Percentiles rank a stretch among this genome's conserved stretches.
Evolutionary conservation across 371 early-diverging fungal species (phyloP).

Genomic region (Mucor piriformis): DNA sequence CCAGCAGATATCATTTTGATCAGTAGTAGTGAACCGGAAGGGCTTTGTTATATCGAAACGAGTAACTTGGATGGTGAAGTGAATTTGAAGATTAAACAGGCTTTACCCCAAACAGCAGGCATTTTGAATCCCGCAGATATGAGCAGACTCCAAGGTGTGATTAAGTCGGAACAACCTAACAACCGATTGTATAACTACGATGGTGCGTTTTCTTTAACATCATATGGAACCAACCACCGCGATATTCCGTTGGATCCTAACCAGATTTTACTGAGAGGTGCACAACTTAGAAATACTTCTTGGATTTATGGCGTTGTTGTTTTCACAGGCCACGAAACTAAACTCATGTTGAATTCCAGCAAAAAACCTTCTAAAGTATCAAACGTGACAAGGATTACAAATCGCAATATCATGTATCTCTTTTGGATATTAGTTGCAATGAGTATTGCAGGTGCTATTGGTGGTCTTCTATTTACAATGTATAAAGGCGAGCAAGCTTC

Average conservation of each 20-base stretch:
- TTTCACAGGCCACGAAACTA: constrained; percentile 85
- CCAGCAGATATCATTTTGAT: constrained; percentile 87
- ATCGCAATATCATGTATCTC: constrained; percentile 85
- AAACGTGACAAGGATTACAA: constrained; percentile 79
- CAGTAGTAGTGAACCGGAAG: constrained; percentile 79
- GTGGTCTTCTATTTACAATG: constrained; percentile 56
- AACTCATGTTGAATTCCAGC: constrained; percentile 74
- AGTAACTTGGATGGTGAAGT: constrained; percentile 87
- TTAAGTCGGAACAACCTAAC: constrained; percentile 79
- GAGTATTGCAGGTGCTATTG: constrained; percentile 78
- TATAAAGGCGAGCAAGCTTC: constrained; percentile 27
- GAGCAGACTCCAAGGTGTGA: constrained; percentile 49
- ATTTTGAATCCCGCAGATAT: constrained; percentile 59
- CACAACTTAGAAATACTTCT: constrained; percentile 80
- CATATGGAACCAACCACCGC: constrained; percentile 42
- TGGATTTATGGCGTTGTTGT: constrained; percentile 81
- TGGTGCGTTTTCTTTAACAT: constrained; percentile 60
- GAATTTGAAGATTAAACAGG: constrained; percentile 88
- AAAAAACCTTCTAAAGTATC: constrained; percentile 35
- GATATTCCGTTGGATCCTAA: constrained; percentile 74
- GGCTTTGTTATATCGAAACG: constrained; percentile 89
- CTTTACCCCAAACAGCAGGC: constrained; percentile 66
- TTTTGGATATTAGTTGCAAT: constrained; percentile 79
- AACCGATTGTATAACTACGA: constrained; percentile 81
- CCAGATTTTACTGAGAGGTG: constrained; percentile 73